These are phyloP conservation scores for Calocera cornea DNA, from an alignment of 768 basidiomycete species.

Conservation along the genomic window DNA sequence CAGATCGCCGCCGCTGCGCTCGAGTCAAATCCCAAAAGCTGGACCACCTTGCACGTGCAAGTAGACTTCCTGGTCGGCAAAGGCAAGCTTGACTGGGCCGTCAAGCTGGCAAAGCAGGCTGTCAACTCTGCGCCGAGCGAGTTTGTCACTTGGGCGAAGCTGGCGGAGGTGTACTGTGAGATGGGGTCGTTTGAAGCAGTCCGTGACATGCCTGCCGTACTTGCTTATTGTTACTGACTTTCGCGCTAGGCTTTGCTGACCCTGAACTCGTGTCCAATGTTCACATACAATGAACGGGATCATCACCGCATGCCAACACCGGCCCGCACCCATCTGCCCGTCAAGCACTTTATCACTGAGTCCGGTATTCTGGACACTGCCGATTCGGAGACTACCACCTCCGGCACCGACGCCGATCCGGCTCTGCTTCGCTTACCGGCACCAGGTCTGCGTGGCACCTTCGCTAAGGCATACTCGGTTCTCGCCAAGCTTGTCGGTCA, in stretches of 20 bases:
- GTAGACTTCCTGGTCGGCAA: constrained; percentile 87
- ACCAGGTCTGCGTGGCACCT: constrained; percentile 87
- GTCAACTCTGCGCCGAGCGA: constrained; percentile 98
- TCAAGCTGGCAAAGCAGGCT: constrained; percentile 82
- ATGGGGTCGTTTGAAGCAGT: constrained; percentile 69
- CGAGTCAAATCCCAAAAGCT: constrained; percentile 76
- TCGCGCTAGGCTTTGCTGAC: constrained; percentile 57
- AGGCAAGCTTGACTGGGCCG: constrained; percentile 73
- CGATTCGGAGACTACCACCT: neutral
- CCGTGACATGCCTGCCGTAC: constrained; percentile 4
- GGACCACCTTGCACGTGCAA: constrained; percentile 86
- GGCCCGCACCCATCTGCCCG: constrained; percentile 69
- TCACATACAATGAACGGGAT: constrained; percentile 95
- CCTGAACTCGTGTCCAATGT: constrained; percentile 99
- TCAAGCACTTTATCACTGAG: constrained; percentile 72
- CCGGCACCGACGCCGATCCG: constrained; percentile 59
- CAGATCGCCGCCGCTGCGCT: constrained; percentile 82
- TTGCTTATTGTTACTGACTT: neutral
- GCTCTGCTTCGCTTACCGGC: constrained; percentile 90
- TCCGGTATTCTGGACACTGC: constrained; percentile 52
- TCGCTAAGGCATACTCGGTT: constrained; percentile 85
- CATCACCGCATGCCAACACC: constrained; percentile 73
- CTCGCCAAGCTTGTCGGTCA: constrained; percentile 82
- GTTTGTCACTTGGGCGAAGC: constrained; percentile 97
- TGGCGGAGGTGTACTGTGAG: constrained; percentile 91